phyloP scores from a whole-genome alignment of 768 basidiomycete genomes.

The Phlegmacium glaucopus region DNA sequence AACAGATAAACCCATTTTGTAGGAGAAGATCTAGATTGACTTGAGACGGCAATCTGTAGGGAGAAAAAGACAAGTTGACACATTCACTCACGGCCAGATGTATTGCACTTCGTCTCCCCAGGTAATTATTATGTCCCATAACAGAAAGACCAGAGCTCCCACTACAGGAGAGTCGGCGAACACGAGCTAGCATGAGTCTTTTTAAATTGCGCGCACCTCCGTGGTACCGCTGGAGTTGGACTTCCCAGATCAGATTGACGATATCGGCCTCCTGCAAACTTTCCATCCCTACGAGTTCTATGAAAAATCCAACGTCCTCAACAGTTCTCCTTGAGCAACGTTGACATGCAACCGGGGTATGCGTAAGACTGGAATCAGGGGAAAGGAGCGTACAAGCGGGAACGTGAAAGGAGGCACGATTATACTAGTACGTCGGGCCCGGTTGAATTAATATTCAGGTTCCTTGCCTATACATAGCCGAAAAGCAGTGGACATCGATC shows the following conservation, averaged over 20 bases:
- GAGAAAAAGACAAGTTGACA: not conserved
- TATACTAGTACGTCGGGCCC: constrained; percentile 1
- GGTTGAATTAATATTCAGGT: not conserved
- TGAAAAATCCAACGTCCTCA: too few relatives aligned
- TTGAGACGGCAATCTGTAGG: not conserved
- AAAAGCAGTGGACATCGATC: not conserved
- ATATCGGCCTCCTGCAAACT: constrained; percentile 1
- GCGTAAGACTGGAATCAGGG: not conserved
- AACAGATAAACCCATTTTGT: constrained; percentile 22
- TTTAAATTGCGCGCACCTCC: constrained; percentile 7
- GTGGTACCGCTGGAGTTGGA: constrained; percentile 10
- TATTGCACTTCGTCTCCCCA: constrained; percentile 16
- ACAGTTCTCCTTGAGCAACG: not conserved
- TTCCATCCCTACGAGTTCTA: not conserved
- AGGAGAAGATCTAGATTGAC: constrained; percentile 12
- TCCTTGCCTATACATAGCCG: not conserved
- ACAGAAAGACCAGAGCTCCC: constrained; percentile 14
- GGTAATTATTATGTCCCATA: constrained; percentile 18
- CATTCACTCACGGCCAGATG: constrained; percentile 16
- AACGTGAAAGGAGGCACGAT: not conserved
- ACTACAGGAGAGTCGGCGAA: constrained; percentile 7
- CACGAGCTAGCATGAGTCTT: not conserved
- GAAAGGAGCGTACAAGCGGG: not conserved
- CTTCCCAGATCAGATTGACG: constrained; percentile 6
- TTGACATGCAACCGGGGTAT: constrained; percentile 1